phyloP scores from a whole-genome alignment of 805 yeast species.

The Tetrapisispora namnaoensis region DNA sequence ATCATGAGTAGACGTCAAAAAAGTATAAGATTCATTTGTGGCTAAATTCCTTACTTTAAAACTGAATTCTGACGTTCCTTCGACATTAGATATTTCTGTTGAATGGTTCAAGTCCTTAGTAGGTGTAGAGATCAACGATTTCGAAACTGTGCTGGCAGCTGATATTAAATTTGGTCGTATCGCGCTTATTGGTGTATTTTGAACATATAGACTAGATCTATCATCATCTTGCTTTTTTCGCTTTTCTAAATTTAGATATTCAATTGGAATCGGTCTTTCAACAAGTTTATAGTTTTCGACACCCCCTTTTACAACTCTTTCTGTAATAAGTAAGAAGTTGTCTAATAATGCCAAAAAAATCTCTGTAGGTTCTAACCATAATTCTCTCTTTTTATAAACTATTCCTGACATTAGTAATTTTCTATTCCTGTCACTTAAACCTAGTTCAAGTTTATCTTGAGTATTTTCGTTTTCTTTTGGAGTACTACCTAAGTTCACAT shows the following conservation, averaged over 20 bases:
- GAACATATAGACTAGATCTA: constrained; percentile 1
- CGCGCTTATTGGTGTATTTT: constrained; percentile 13
- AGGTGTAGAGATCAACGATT: constrained; percentile 6
- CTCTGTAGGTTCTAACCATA: constrained; percentile 46
- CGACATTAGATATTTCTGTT: constrained; percentile 12
- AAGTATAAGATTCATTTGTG: constrained; percentile 43
- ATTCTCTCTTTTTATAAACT: constrained; percentile 51
- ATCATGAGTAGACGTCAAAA: constrained; percentile 36
- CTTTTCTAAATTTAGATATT: constrained; percentile 46
- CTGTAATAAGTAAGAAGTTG: constrained; percentile 58
- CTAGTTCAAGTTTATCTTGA: constrained; percentile 32
- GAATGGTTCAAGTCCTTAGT: neutral
- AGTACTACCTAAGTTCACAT: constrained; percentile 13
- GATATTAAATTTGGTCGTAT: constrained; percentile 16
- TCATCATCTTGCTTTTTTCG: constrained; percentile 15
- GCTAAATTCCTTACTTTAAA: constrained; percentile 53
- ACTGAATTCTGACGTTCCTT: constrained; percentile 13
- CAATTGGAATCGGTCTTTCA: constrained; percentile 55
- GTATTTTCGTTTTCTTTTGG: neutral
- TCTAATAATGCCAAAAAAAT: constrained; percentile 53
- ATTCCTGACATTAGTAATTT: constrained; percentile 49
- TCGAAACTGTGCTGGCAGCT: constrained; percentile 17
- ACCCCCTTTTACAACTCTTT: constrained; percentile 37
- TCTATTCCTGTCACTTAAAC: constrained; percentile 45
- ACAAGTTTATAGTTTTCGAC: constrained; percentile 32